Conservation (phyloP, 768 basidiomycete genomes). For the Tricholoma bakamatsutake region DNA sequence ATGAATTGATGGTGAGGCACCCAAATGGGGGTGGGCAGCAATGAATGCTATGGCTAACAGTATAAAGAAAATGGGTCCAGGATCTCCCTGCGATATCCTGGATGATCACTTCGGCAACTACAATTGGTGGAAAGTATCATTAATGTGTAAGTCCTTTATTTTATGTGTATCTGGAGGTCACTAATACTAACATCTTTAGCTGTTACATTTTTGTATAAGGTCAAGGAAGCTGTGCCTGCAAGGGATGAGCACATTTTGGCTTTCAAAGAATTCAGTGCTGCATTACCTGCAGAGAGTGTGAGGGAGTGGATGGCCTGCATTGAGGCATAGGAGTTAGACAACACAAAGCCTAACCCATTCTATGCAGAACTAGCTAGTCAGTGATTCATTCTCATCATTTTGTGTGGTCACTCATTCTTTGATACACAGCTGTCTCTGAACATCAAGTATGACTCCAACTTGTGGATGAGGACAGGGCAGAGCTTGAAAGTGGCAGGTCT, state of each 20-base stretch:
- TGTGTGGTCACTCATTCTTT: not conserved
- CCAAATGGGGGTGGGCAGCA: too few relatives aligned
- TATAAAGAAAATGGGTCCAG: not conserved
- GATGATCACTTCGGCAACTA: too few relatives aligned
- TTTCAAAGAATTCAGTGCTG: conserved; percentile 7
- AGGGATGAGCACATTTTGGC: conserved; percentile 4
- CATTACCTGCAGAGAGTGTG: not conserved
- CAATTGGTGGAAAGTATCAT: too few relatives aligned
- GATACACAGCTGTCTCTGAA: conserved; percentile 1
- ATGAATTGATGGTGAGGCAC: not conserved
- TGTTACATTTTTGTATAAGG: conserved; percentile 3
- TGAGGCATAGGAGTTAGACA: too few relatives aligned
- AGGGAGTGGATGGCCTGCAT: not conserved
- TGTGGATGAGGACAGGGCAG: conserved; percentile 5
- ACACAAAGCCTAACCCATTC: too few relatives aligned
- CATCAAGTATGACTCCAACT: conserved; percentile 6
- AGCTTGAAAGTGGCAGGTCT: not conserved
- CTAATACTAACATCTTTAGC: not conserved
- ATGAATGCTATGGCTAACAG: too few relatives aligned
- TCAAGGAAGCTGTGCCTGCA: conserved; percentile 6
- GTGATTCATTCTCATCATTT: not conserved
- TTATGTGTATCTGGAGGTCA: not conserved
- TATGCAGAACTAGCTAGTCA: not conserved
- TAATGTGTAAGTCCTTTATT: too few relatives aligned
- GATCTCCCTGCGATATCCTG: too few relatives aligned